These are phyloP conservation scores for Daldinia childiae DNA, from an alignment of 495 filamentous ascomycete species.

Conservation along the genomic window DNA sequence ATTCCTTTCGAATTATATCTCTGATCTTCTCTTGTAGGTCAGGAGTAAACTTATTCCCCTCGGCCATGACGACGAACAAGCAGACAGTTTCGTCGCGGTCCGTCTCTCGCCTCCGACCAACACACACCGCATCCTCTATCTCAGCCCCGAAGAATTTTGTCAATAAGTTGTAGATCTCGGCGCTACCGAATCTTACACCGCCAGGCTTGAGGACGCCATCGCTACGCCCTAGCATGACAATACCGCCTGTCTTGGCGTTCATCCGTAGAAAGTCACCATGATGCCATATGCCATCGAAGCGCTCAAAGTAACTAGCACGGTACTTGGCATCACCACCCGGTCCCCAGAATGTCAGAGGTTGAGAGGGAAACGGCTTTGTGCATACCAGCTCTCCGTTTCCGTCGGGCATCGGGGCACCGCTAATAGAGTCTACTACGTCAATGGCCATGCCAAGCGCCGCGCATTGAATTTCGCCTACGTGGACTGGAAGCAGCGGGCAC, in stretches of 20 bases:
- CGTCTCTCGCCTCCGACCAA: conserved; percentile 75
- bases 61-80: conserved; percentile 80
- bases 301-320: conserved; percentile 84
- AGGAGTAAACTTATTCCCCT: conserved; percentile 57
- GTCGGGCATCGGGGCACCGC: conserved; percentile 61
- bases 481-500: conserved; percentile 85
- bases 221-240: conserved; percentile 80
- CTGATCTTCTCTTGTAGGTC: conserved; percentile 69
- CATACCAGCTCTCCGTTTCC: conserved; percentile 93
- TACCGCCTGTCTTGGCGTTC: conserved; percentile 74
- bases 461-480: conserved; percentile 89
- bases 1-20: conserved; percentile 70
- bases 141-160: conserved; percentile 79
- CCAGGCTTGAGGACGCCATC: conserved; percentile 83
- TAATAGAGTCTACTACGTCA: conserved; percentile 72
- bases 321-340: conserved; percentile 76
- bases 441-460: conserved; percentile 92
- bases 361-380: conserved; percentile 84
- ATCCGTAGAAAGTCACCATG: conserved; percentile 93
- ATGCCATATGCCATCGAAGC: conserved; percentile 82
- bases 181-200: conserved; percentile 79
- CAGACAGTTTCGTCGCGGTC: conserved; percentile 88
- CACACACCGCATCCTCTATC: conserved; percentile 84
- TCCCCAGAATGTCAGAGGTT: conserved; percentile 90
- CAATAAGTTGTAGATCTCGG: conserved; percentile 93